phyloP scores from a whole-genome alignment of 148 eudicot species.

The Diospyros kaki region DNA sequence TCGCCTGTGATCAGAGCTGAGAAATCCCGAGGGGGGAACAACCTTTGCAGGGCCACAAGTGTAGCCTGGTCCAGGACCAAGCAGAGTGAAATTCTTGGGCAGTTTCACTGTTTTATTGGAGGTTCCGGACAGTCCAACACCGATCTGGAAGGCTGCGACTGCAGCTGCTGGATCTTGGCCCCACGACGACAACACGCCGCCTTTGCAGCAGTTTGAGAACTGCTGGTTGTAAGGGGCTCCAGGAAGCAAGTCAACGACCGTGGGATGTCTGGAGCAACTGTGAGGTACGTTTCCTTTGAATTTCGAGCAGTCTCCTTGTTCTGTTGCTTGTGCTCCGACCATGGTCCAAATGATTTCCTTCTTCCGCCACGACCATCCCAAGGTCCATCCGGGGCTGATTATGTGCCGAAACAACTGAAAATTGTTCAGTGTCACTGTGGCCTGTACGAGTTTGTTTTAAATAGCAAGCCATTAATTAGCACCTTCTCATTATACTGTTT shows the following conservation, averaged over 20 bases:
- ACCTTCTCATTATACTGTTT: not conserved
- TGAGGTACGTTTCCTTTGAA: slow-evolving; percentile 54
- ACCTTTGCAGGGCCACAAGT: slow-evolving; percentile 71
- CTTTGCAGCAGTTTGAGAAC: slow-evolving; percentile 56
- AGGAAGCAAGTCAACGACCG: slow-evolving; percentile 56
- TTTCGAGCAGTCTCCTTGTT: slow-evolving; percentile 67
- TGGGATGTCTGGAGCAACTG: slow-evolving; percentile 48
- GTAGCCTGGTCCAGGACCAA: slow-evolving; percentile 66
- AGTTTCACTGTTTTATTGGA: slow-evolving; percentile 60
- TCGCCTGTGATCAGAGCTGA: slow-evolving; percentile 50
- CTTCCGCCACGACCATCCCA: slow-evolving; percentile 61
- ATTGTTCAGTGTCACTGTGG: slow-evolving; percentile 55
- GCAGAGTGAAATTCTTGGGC: slow-evolving; percentile 63
- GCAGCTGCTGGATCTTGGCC: slow-evolving; percentile 55
- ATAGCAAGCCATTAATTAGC: too few species aligned
- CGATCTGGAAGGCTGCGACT: slow-evolving; percentile 57
- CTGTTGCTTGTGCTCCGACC: slow-evolving; percentile 62
- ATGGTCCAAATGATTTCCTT: slow-evolving; percentile 62
- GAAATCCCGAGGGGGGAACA: slow-evolving; percentile 55
- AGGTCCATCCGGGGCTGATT: slow-evolving; percentile 58
- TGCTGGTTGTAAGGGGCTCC: slow-evolving; percentile 65
- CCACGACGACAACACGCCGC: slow-evolving; percentile 56
- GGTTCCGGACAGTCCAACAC: slow-evolving; percentile 65
- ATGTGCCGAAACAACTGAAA: slow-evolving; percentile 61
- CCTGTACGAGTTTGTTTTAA: slow-evolving; percentile 23